Evolutionary conservation across 805 yeast species (phyloP), one percentile per base, ranked within the genome.

Genomic region (Naumovozyma baii): DNA sequence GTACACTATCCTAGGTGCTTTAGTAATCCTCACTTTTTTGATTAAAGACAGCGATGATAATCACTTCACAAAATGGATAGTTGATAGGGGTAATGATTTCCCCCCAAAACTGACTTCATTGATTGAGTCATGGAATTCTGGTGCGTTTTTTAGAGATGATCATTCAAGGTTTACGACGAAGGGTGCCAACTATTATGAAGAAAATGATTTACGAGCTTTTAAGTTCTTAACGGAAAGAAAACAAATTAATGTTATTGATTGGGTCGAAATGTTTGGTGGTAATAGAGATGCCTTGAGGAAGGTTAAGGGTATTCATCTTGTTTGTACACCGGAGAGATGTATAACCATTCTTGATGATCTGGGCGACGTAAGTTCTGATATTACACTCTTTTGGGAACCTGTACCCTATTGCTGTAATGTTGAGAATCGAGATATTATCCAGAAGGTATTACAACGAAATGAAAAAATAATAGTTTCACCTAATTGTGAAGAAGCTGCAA

Each of bases 11-110:
- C 63, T 82, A 13, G 96, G 96, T 0, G 78, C 85, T 0, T 64
- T 88, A 18, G 65, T 83, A 37, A 65, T 76, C 18, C 22, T 18
- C 13, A 33, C 5, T 26, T n/a, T 26, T 13, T 1, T 53, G 73
- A 7, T 70, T 74, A 0, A 41, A 51, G 0, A 45, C 45, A 0
- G 42, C 57, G 16, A 62, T 74, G 0, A 37, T 42, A 7, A 31
- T 46, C 3, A 53, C 53, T 5, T 67, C 79, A n/a, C 39, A 16
- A 70, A 78, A 2, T 82, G 88, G 64, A 73, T 88, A 9, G 70
- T 87, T 1, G 96, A 88, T 54, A 69, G 74, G 38, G 97, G 97
- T 0, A 51, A 57, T 3, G 96, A 87, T 52, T 84, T 86, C 52
- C 94, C 95, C 0, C 33, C 31, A 0, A 54, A 50, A 0, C 63